Evolutionary conservation across 2,329 filamentous ascomycete genomes (phyloP).

Genomic region (Pseudogymnoascus pannorum): DNA sequence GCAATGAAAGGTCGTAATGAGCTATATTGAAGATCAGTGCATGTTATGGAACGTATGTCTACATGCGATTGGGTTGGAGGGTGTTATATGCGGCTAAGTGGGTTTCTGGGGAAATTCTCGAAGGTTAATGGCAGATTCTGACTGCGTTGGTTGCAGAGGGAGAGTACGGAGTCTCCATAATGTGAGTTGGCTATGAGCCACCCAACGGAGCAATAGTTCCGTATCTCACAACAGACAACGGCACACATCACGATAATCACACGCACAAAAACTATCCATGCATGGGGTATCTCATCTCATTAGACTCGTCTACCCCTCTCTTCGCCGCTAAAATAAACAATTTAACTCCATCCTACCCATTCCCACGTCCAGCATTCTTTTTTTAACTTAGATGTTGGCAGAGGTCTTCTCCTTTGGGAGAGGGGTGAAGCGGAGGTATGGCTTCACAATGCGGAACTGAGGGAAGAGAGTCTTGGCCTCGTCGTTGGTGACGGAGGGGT

Average conservation of each 20-base stretch:
- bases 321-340: neutral
- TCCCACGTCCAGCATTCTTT: neutral
- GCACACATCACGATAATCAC: neutral
- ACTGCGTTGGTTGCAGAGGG: neutral
- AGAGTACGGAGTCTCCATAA: too few species aligned
- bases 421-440: slow-evolving; percentile 67
- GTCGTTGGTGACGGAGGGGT: slow-evolving; percentile 72
- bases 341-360: neutral
- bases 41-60: neutral
- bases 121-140: neutral
- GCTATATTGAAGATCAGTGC: neutral
- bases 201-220: neutral
- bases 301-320: neutral
- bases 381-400: slow-evolving; percentile 21
- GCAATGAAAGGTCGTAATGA: neutral
- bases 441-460: slow-evolving; percentile 61
- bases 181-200: too few species aligned
- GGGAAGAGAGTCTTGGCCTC: slow-evolving; percentile 86
- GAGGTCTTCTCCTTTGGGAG: slow-evolving; percentile 46
- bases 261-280: neutral
- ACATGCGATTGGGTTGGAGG: neutral
- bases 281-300: slow-evolving; percentile 3
- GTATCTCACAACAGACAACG: neutral
- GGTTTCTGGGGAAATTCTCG: neutral
- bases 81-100: neutral